These are phyloP conservation scores for Boeremia exigua DNA, from an alignment of 2,329 filamentous ascomycete genomes.

Conservation along the genomic window DNA sequence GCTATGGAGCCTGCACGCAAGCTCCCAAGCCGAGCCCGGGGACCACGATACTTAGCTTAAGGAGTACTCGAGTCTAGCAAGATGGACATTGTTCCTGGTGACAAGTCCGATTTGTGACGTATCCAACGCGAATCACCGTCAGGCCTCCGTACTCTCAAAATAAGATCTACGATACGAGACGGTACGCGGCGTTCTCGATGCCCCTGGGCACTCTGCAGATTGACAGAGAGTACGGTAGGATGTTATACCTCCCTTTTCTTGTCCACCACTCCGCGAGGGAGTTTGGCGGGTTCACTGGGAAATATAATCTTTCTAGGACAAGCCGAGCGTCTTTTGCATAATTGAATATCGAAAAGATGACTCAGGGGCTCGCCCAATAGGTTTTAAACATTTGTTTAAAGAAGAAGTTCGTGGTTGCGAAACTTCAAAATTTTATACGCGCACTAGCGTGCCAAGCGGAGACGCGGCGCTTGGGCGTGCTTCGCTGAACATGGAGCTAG, in stretches of 20 bases:
- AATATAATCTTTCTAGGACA: conserved; percentile 81
- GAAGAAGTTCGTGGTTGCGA: conserved; percentile 47
- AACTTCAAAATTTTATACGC: conserved; percentile 26
- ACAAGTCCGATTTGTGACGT: too few relatives aligned
- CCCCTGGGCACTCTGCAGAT: not conserved
- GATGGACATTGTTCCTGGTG: too few relatives aligned
- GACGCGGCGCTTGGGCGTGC: conserved; percentile 19
- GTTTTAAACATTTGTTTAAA: conserved; percentile 69
- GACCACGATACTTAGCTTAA: too few relatives aligned
- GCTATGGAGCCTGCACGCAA: too few relatives aligned
- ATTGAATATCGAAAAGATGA: conserved; percentile 84
- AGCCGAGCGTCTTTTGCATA: conserved; percentile 98
- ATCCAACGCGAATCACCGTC: too few relatives aligned
- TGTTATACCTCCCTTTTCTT: conserved; percentile 52
- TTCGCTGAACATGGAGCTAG: conserved; percentile 11
- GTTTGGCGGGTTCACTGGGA: conserved; percentile 59
- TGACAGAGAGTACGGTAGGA: not conserved
- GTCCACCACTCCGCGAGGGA: conserved; percentile 58
- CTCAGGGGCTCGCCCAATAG: conserved; percentile 83
- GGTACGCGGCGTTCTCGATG: too few relatives aligned
- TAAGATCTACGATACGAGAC: too few relatives aligned
- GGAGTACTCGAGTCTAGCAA: too few relatives aligned
- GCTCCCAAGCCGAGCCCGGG: too few relatives aligned
- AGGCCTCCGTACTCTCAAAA: too few relatives aligned
- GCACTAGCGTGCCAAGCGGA: conserved; percentile 27